A percentile compares a stretch with the other conserved stretches of the same genome.
Conservation (phyloP, 352 stramenopile species). For the Plasmopara halstedii region DNA sequence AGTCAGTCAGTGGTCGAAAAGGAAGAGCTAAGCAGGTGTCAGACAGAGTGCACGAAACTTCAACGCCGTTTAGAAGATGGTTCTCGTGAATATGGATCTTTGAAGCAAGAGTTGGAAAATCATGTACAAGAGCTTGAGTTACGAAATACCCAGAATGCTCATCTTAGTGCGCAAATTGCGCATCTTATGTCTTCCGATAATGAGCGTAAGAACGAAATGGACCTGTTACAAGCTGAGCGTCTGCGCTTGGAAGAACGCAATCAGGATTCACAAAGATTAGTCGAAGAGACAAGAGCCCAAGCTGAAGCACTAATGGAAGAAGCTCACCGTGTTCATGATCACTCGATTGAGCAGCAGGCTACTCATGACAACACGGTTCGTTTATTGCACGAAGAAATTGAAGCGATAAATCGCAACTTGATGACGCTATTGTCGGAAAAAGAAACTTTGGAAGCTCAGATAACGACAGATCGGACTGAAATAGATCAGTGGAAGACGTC, state of each 20-base stretch:
- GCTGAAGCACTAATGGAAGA: slow-evolving; percentile 39
- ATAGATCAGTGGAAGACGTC: slow-evolving; percentile 27
- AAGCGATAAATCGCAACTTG: slow-evolving; percentile 47
- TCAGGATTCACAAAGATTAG: slow-evolving; percentile 30
- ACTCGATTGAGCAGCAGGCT: slow-evolving; percentile 37
- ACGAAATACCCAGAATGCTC: slow-evolving; percentile 38
- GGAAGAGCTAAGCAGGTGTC: slow-evolving; percentile 43
- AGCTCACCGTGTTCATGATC: slow-evolving; percentile 32
- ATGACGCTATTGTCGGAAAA: slow-evolving; percentile 42
- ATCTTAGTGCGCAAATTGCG: slow-evolving; percentile 45
- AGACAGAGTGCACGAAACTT: slow-evolving; percentile 39
- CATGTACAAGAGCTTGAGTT: slow-evolving; percentile 41
- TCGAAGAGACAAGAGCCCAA: slow-evolving; percentile 36
- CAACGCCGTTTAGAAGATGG: slow-evolving; percentile 28
- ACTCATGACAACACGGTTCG: slow-evolving; percentile 42
- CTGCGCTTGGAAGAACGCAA: slow-evolving; percentile 60
- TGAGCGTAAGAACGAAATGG: slow-evolving; percentile 43
- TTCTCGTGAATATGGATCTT: slow-evolving; percentile 29
- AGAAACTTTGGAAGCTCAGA: slow-evolving; percentile 37
- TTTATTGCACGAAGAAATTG: slow-evolving; percentile 50
- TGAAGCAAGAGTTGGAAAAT: slow-evolving; percentile 51
- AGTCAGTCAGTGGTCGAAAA: slow-evolving; percentile 20
- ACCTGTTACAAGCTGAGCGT: slow-evolving; percentile 45
- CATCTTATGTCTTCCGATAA: slow-evolving; percentile 47
- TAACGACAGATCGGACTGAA: slow-evolving; percentile 33